Percentiles rank a stretch among this genome's conserved stretches.
phyloP scores from a whole-genome alignment of 805 yeast species.

The Ogataea dorogensis region DNA sequence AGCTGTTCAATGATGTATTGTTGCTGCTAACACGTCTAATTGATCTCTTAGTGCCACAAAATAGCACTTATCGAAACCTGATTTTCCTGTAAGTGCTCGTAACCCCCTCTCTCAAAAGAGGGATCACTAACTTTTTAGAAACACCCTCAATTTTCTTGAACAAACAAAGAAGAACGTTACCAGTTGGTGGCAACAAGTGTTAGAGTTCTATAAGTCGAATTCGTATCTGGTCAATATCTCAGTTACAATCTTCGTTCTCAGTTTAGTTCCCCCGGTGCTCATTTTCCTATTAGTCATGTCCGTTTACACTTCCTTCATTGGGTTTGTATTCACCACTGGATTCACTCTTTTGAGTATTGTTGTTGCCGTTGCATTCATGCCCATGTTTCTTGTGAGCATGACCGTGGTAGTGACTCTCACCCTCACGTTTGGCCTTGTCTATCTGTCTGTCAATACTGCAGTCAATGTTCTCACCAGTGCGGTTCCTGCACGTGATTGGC shows the following conservation, averaged over 20 bases:
- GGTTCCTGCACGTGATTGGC: constrained; percentile 21
- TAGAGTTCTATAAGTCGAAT: constrained; percentile 15
- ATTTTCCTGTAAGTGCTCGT: constrained; percentile 26
- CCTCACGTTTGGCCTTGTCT: constrained; percentile 12
- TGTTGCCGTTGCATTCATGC: constrained; percentile 27
- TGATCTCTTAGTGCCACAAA: constrained; percentile 23
- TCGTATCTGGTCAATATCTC: constrained; percentile 13
- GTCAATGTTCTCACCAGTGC: constrained; percentile 8
- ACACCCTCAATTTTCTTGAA: constrained; percentile 19
- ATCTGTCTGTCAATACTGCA: constrained; percentile 10
- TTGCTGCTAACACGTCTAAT: constrained; percentile 19
- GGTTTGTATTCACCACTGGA: constrained; percentile 20
- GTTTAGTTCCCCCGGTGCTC: constrained; percentile 19
- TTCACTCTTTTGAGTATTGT: constrained; percentile 13
- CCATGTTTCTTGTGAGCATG: constrained; percentile 22
- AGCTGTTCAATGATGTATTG: constrained; percentile 18
- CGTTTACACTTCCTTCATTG: constrained; percentile 15
- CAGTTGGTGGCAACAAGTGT: constrained; percentile 5
- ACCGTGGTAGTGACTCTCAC: constrained; percentile 16
- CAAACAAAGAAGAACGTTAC: constrained; percentile 11
- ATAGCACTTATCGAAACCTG: constrained; percentile 24
- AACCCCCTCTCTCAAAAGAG: constrained; percentile 8
- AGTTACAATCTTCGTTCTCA: constrained; percentile 14
- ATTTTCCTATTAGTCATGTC: constrained; percentile 17
- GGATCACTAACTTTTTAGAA: constrained; percentile 15